These are phyloP conservation scores for Pichia insulana DNA, from an alignment of 805 yeast genomes.

Conservation along the genomic window DNA sequence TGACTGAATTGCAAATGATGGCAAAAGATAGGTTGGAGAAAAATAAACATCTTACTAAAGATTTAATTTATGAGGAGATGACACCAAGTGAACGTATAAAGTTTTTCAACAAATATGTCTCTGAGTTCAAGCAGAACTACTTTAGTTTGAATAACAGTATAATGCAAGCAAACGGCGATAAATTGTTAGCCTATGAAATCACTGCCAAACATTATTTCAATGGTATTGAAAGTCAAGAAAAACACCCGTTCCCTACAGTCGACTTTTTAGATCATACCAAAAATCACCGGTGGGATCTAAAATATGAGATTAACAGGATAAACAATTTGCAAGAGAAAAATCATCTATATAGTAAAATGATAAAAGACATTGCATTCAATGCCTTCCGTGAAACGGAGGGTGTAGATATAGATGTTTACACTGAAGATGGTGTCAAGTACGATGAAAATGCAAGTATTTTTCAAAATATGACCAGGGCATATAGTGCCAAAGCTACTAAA, in stretches of 20 bases:
- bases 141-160: slow-evolving; percentile 13
- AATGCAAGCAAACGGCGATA: slow-evolving; percentile 11
- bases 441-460: slow-evolving; percentile 18
- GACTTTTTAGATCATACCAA: slow-evolving; percentile 16
- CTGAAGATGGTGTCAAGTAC: slow-evolving; percentile 10
- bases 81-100: slow-evolving; percentile 17
- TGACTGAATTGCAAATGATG: slow-evolving; percentile 13
- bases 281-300: slow-evolving; percentile 21
- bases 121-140: slow-evolving; percentile 13
- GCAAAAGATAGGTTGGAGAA: slow-evolving; percentile 15
- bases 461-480: slow-evolving; percentile 26
- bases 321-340: slow-evolving; percentile 10
- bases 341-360: slow-evolving; percentile 8
- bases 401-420: slow-evolving; percentile 8
- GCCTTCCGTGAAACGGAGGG: slow-evolving; percentile 7
- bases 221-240: slow-evolving; percentile 18
- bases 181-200: slow-evolving; percentile 31
- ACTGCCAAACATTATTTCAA: slow-evolving; percentile 29
- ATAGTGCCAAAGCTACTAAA: slow-evolving; percentile 25
- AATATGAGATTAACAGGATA: slow-evolving; percentile 18
- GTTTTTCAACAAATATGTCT: slow-evolving; percentile 13
- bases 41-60: slow-evolving; percentile 1
- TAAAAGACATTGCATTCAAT: slow-evolving; percentile 11
- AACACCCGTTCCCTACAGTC: slow-evolving; percentile 26
- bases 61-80: slow-evolving; percentile 11